Base-by-base conservation (phyloP, 345 rosid genomes). In the Heritiera littoralis region DNA sequence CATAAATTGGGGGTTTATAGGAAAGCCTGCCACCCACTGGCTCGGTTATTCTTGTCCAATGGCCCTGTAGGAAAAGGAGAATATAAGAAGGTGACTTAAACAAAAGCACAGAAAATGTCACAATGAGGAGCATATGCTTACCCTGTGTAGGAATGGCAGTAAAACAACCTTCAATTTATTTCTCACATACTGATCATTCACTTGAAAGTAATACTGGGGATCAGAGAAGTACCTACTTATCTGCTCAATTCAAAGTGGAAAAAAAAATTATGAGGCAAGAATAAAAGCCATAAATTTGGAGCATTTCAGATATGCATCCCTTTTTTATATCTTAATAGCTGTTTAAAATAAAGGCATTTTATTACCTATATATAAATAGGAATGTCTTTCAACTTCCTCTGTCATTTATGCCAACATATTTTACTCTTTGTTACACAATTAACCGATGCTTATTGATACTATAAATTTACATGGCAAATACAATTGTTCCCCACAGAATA, bases 1-100 rank as follows among this genome's bases (percentile, higher is more conserved):
- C 98, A 83, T 87, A 90, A n/a, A 94, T 69, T 9, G 97, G 98
- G 8, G 98, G 99, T 67, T 96, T 96, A 84, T 96, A 96, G 43
- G 99, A 94, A 72, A 96, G 97, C 80, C 98, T 89, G 76, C 97
- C 99, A 30, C 99, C 98, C 6, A 94, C 99, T 66, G 99, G 99
- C 83, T 94, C 97, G 28, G 97, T 86, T 72, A 95, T 93, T 71
- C 99, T 88, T 65, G 94, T 89, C 99, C 98, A 94, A 80, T 94
- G 99, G 61, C 98, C 99, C 98, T 92, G 86, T 66, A 69, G 63
- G 15, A 85, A 56, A 80, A 61, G 66, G 46, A 74, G 13, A 69
- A 28, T 35, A 13, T 32, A 32, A 60, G 67, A 76, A 63, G 69
- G n/a, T 66, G 1, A 78, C 40, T 77, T 43, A 17, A 61, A 32